Base-by-base conservation (phyloP, 164 flowering plant species). In the Chimonanthus salicifolius region DNA sequence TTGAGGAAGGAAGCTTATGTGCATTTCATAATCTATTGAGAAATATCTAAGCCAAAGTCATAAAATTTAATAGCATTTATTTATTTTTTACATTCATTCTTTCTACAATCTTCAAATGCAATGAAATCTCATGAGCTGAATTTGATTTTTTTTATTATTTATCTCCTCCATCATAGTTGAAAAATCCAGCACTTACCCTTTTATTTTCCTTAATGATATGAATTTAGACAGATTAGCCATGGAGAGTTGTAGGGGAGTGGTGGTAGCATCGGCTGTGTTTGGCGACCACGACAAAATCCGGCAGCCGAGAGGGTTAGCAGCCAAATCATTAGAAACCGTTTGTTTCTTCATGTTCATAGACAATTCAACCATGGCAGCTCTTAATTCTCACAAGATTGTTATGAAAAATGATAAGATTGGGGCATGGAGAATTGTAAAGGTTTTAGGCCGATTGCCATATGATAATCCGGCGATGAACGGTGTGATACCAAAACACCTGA, bases 291-390 rank as follows among this genome's bases (percentile, higher is more conserved):
- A 95, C 85, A 92, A 95, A 83, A 85, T 95, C 70, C 83, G 99
- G 45, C 99, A 95, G 73, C 98, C 98, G 0, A 85, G 71, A 75
- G 92, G 96, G 7, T 84, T 95, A 1, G 94, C 94, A 74, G 76
- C 89, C 44, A 82, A 88, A 77, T 90, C 98, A 16, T 75, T 85
- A 4, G 84, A 83, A 21, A 72, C 7, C 50, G 92, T 84, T 9
- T 96, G 97, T 76, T 94, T 96, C 88, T 88, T 88, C 88, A 85
- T 94, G 95, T 94, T 94, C 70, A 83, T 92, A 1, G 99, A 96
- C 62, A 90, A 90, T 47, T 60, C 68, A 11, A 92, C 99, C 10
- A 75, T 90, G 21, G 74, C 79, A 62, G 81, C 80, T 44, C 85
- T 96, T 3, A 68, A 84, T 6, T 46, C 82, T 50, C 93, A 91